Evolutionary conservation across 345 rosid genomes (phyloP).

Genomic region (Eucalyptus shirleyi): DNA sequence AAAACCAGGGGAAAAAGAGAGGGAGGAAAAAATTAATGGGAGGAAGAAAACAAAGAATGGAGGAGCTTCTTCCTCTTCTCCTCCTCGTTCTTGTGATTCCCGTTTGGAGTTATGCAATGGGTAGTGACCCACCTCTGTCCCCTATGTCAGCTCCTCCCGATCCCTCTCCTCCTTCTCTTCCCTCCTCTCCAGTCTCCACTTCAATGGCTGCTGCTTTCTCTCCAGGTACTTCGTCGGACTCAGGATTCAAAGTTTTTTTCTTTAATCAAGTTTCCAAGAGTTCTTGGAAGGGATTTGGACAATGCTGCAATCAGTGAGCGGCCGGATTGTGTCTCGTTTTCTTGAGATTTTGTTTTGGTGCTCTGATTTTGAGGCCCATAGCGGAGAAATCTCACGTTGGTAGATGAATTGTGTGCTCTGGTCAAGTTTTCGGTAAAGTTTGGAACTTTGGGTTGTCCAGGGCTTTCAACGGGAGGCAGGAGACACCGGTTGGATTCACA

Average conservation of each 20-base stretch:
- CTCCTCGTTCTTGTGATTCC: background rate
- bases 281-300: background rate
- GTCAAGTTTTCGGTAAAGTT: background rate
- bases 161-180: background rate
- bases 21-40: background rate
- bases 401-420: background rate
- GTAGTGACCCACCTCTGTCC: background rate
- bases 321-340: background rate
- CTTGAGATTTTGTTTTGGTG: background rate
- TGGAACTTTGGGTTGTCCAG: background rate
- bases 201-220: background rate
- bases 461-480: slow-evolving; percentile 4
- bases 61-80: background rate
- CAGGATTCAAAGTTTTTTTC: background rate
- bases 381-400: background rate
- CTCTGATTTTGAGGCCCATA: background rate
- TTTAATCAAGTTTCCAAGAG: background rate
- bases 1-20: background rate
- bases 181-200: background rate
- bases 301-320: background rate
- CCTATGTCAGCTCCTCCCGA: background rate
- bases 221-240: background rate
- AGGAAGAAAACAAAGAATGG: background rate
- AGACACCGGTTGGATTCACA: slow-evolving; percentile 23
- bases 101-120: background rate